Conservation (phyloP, 257 asterid species). For the Scutellaria barbata region DNA sequence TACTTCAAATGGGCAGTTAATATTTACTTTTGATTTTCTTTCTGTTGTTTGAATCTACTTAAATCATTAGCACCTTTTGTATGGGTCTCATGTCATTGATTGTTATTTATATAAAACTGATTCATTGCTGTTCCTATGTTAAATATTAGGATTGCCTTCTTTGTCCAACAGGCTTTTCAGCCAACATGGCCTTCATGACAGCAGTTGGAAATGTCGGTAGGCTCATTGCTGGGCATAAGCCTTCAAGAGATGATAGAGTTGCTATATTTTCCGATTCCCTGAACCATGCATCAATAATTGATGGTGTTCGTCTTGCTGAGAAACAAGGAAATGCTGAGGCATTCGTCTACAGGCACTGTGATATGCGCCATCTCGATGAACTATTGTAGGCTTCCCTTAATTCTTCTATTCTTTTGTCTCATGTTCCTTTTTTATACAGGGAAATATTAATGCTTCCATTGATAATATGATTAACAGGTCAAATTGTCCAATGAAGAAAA, state of each 20-base stretch:
- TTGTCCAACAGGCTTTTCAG: slow-evolving; percentile 99
- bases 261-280: slow-evolving; percentile 94
- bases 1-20: slow-evolving; percentile 11
- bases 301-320: slow-evolving; percentile 96
- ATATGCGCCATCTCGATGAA: slow-evolving; percentile 86
- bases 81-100: slow-evolving; percentile 3
- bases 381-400: slow-evolving; percentile 63
- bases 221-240: slow-evolving; percentile 61
- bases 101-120: slow-evolving; percentile 39
- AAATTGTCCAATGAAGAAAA: slow-evolving; percentile 84
- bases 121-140: slow-evolving; percentile 50
- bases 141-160: slow-evolving; percentile 98
- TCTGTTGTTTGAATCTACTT: slow-evolving; percentile 11
- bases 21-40: background rate
- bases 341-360: slow-evolving; percentile 83
- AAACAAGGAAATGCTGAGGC: slow-evolving; percentile 68
- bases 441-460: slow-evolving; percentile 30
- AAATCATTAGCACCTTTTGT: slow-evolving; percentile 22
- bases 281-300: slow-evolving; percentile 97
- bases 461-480: slow-evolving; percentile 59
- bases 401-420: slow-evolving; percentile 22
- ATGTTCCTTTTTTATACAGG: slow-evolving; percentile 20
- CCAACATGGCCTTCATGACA: slow-evolving; percentile 98
- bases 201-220: slow-evolving; percentile 73
- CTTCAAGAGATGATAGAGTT: slow-evolving; percentile 60